Conservation (phyloP, 1,284 basidiomycete species). For the Xanthoconium separans region DNA sequence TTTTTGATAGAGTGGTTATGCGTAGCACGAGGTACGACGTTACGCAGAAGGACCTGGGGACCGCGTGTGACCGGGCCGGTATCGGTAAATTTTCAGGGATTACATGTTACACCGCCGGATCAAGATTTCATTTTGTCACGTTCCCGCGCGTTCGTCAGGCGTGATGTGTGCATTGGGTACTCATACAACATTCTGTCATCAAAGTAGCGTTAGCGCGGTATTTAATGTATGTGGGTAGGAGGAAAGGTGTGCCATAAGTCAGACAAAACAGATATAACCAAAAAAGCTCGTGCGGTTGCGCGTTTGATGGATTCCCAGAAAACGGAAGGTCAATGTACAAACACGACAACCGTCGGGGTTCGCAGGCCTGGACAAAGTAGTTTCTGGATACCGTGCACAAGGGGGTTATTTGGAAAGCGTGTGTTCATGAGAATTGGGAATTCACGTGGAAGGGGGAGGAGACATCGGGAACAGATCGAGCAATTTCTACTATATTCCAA, state of each 20-base stretch:
- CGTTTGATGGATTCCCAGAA: constrained; percentile 3
- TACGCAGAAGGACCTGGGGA: no score
- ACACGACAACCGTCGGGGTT: background rate
- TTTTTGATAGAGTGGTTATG: no score
- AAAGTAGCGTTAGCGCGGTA: constrained; percentile 1
- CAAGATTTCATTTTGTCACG: background rate
- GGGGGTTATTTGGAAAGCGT: constrained; percentile 19
- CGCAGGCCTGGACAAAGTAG: background rate
- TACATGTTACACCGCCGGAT: no score
- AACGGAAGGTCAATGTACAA: background rate
- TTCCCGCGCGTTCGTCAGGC: background rate
- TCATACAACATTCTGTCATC: constrained; percentile 1
- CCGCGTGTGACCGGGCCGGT: no score
- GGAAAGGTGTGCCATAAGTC: background rate
- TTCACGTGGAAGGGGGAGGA: background rate
- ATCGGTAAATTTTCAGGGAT: no score
- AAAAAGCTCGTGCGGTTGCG: background rate
- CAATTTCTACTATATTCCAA: constrained; percentile 9
- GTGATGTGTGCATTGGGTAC: background rate
- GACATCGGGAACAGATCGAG: constrained; percentile 5
- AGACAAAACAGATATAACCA: background rate
- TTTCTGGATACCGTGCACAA: constrained; percentile 14
- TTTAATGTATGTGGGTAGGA: constrained; percentile 6
- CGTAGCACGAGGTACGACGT: no score
- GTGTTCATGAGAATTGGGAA: constrained; percentile 1